A percentile compares a stretch with the other conserved stretches of the same genome.
These are phyloP conservation scores for Psilocybe cubensis DNA, from an alignment of 768 basidiomycete genomes.

Conservation along the genomic window DNA sequence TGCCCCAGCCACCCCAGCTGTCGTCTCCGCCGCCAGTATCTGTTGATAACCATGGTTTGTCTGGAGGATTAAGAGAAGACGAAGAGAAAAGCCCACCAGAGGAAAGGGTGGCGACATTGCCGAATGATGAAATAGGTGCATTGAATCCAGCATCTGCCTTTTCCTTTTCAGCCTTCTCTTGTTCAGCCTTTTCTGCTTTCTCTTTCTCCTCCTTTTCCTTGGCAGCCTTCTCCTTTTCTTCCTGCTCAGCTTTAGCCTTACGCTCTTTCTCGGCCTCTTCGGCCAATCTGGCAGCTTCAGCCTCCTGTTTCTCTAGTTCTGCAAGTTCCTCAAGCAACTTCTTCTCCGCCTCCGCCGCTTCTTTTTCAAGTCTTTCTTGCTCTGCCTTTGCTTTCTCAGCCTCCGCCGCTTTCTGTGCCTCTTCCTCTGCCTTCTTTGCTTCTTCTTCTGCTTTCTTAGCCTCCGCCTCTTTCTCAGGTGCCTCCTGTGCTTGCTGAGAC, in stretches of 20 bases:
- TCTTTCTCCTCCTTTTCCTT: conserved; percentile 16
- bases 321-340: conserved; percentile 10
- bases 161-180: conserved; percentile 15
- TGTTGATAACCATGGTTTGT: conserved; percentile 25
- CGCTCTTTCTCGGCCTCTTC: not conserved
- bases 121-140: conserved; percentile 17
- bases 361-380: conserved; percentile 7
- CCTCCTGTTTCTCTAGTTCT: conserved; percentile 3
- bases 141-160: conserved; percentile 10
- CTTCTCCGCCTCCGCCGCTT: conserved; percentile 7
- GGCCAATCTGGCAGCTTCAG: not conserved
- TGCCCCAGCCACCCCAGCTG: conserved; percentile 19
- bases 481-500: conserved; percentile 6
- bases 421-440: conserved; percentile 14
- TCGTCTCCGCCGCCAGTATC: conserved; percentile 28
- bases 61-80: conserved; percentile 24
- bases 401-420: conserved; percentile 7
- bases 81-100: conserved; percentile 27
- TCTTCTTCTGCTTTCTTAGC: conserved; percentile 14
- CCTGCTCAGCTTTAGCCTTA: conserved; percentile 3
- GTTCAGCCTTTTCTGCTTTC: conserved; percentile 6
- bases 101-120: conserved; percentile 16
- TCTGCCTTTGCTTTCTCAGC: conserved; percentile 11
- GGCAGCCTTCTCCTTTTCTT: conserved; percentile 9
- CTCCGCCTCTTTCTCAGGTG: conserved; percentile 15